These are phyloP conservation scores for Sextonia rubra DNA, from an alignment of 164 flowering plant genomes.

Conservation along the genomic window DNA sequence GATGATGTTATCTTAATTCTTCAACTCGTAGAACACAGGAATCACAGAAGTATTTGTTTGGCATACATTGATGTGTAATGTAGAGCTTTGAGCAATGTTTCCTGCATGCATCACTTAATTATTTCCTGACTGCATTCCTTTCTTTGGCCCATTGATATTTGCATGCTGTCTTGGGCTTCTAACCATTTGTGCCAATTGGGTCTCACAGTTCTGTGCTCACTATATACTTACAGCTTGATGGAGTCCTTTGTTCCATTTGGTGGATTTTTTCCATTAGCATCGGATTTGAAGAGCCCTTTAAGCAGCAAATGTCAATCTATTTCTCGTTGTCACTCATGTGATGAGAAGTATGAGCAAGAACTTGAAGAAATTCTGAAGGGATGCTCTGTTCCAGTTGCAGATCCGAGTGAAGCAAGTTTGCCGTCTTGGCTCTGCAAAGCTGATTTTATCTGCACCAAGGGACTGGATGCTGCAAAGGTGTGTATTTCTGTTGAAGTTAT, in stretches of 20 bases:
- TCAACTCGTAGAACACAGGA: not conserved
- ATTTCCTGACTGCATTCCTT: not conserved
- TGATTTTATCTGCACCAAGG: constrained; percentile 22
- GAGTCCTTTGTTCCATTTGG: constrained; percentile 77
- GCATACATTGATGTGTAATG: not conserved
- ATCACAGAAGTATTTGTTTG: not conserved
- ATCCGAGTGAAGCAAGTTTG: constrained; percentile 28
- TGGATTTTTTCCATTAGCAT: constrained; percentile 49
- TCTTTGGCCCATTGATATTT: not conserved
- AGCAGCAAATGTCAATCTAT: constrained; percentile 21
- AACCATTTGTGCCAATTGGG: constrained; percentile 27
- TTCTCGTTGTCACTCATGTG: constrained; percentile 37
- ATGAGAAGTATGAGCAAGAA: constrained; percentile 56
- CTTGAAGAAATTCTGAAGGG: constrained; percentile 31
- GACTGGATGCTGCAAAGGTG: constrained; percentile 30
- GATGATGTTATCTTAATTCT: no score
- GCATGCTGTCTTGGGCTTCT: constrained; percentile 25
- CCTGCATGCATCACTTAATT: not conserved
- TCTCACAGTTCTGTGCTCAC: constrained; percentile 53
- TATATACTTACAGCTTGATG: constrained; percentile 73
- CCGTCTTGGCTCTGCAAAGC: constrained; percentile 45
- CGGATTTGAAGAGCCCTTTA: constrained; percentile 33
- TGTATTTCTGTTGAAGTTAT: constrained; percentile 17
- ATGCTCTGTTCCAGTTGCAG: constrained; percentile 31
- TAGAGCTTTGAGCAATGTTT: not conserved